Evolutionary conservation across 1,284 basidiomycete genomes (phyloP).

Genomic region (Puccinia hordei): DNA sequence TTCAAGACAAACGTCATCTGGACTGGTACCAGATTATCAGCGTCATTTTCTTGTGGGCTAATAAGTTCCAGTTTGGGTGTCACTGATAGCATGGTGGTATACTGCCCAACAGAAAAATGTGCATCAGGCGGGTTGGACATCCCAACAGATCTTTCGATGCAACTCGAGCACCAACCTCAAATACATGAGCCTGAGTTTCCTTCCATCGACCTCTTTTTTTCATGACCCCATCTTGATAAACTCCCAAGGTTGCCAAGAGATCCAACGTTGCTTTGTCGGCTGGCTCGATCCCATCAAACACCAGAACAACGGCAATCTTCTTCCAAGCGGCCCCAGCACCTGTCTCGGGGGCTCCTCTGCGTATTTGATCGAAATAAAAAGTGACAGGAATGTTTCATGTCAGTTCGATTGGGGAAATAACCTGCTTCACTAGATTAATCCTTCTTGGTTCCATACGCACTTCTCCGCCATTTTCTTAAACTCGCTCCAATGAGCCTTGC

Average conservation of each 20-base stretch:
- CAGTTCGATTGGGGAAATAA: background rate
- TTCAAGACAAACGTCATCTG: slow-evolving; percentile 66
- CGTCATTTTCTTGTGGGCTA: slow-evolving; percentile 48
- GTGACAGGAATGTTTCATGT: background rate
- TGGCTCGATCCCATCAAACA: slow-evolving; percentile 89
- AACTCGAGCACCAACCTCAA: slow-evolving; percentile 40
- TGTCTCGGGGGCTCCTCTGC: slow-evolving; percentile 72
- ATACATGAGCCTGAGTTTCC: slow-evolving; percentile 69
- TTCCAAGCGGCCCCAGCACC: slow-evolving; percentile 73
- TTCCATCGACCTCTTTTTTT: slow-evolving; percentile 85
- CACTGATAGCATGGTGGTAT: slow-evolving; percentile 49
- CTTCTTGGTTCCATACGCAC: background rate
- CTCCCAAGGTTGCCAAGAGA: slow-evolving; percentile 80
- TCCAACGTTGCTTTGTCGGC: slow-evolving; percentile 95
- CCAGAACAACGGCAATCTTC: slow-evolving; percentile 75
- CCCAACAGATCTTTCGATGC: slow-evolving; percentile 64
- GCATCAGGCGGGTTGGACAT: slow-evolving; percentile 66
- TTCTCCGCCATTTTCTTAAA: slow-evolving; percentile 43
- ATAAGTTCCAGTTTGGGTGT: slow-evolving; percentile 43
- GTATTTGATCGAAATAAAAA: background rate
- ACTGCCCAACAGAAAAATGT: slow-evolving; percentile 57
- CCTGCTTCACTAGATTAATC: background rate
- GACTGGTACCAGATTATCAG: slow-evolving; percentile 86
- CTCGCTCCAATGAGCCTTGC: slow-evolving; percentile 73
- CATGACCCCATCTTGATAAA: slow-evolving; percentile 91